These are phyloP conservation scores for Boletus rufocinnamomeus DNA, from an alignment of 768 basidiomycete species.

Conservation along the genomic window DNA sequence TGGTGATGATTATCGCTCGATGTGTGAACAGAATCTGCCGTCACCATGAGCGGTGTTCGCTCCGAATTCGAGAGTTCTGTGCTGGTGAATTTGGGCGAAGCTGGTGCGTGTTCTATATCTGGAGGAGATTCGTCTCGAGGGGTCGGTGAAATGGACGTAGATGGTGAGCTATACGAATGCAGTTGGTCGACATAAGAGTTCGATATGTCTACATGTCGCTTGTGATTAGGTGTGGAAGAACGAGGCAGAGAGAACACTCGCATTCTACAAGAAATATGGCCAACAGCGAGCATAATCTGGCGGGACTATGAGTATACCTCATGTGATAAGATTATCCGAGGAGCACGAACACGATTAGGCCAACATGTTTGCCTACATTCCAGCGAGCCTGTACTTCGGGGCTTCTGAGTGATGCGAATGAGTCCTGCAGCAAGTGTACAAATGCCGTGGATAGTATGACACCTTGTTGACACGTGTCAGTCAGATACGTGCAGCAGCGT, in stretches of 20 bases:
- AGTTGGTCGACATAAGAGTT: conserved; percentile 74
- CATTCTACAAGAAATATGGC: conserved; percentile 82
- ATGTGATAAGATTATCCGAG: not conserved
- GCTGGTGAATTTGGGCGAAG: conserved; percentile 5
- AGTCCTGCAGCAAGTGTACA: conserved; percentile 77
- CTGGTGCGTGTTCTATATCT: conserved; percentile 5
- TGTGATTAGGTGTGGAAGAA: not conserved
- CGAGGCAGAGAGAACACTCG: conserved; percentile 36
- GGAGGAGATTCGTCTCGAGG: conserved; percentile 22
- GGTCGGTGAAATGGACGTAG: conserved; percentile 41
- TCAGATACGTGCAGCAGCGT: not conserved
- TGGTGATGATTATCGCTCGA: not conserved
- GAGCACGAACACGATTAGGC: conserved; percentile 71
- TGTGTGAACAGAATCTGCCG: conserved; percentile 1
- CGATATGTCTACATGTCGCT: conserved; percentile 56
- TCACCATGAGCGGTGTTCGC: conserved; percentile 20
- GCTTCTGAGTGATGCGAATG: conserved; percentile 60
- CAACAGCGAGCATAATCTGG: conserved; percentile 63
- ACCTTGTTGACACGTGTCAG: conserved; percentile 39
- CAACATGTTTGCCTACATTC: conserved; percentile 59
- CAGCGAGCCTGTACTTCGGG: conserved; percentile 47
- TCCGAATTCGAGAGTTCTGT: conserved; percentile 16
- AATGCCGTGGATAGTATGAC: conserved; percentile 85
- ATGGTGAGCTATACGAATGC: conserved; percentile 59
- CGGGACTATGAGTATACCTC: conserved; percentile 1